Conservation (phyloP, 306 rosid species). For the Morella rubra region DNA sequence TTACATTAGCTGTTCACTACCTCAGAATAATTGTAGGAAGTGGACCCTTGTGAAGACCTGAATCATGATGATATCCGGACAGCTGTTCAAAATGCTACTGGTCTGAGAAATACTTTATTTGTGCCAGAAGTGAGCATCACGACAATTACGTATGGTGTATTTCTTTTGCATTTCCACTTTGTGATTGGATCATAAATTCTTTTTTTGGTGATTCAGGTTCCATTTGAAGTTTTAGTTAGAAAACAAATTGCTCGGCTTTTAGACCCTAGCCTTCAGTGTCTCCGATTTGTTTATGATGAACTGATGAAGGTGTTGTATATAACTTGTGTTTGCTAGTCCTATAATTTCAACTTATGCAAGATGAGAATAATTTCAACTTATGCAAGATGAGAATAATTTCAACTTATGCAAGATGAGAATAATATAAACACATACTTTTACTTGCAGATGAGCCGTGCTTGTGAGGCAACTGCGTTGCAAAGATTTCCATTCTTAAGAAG, state of each 20-base stretch:
- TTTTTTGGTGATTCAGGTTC: slow-evolving; percentile 32
- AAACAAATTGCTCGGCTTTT: slow-evolving; percentile 43
- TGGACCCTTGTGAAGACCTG: slow-evolving; percentile 43
- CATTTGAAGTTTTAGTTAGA: slow-evolving; percentile 43
- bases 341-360: neutral
- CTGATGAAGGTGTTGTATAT: slow-evolving; percentile 36
- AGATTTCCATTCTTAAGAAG: slow-evolving; percentile 44
- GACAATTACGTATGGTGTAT: slow-evolving; percentile 9
- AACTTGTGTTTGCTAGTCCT: neutral
- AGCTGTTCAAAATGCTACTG: slow-evolving; percentile 49
- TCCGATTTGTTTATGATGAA: slow-evolving; percentile 41
- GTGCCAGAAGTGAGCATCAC: slow-evolving; percentile 41
- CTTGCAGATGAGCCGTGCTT: slow-evolving; percentile 42
- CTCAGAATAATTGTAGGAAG: slow-evolving; percentile 36
- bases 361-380: slow-evolving; percentile 3
- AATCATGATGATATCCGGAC: slow-evolving; percentile 43
- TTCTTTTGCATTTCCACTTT: neutral
- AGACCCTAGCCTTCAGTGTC: slow-evolving; percentile 52
- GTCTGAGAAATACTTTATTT: slow-evolving; percentile 40
- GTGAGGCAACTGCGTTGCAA: slow-evolving; percentile 35
- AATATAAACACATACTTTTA: neutral
- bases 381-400: slow-evolving; percentile 3
- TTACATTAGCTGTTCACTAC: neutral
- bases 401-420: slow-evolving; percentile 4
- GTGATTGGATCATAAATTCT: slow-evolving; percentile 6